These are phyloP conservation scores for Hordeum marinum DNA, from an alignment of 176 grass and related monocot species.

Conservation along the genomic window DNA sequence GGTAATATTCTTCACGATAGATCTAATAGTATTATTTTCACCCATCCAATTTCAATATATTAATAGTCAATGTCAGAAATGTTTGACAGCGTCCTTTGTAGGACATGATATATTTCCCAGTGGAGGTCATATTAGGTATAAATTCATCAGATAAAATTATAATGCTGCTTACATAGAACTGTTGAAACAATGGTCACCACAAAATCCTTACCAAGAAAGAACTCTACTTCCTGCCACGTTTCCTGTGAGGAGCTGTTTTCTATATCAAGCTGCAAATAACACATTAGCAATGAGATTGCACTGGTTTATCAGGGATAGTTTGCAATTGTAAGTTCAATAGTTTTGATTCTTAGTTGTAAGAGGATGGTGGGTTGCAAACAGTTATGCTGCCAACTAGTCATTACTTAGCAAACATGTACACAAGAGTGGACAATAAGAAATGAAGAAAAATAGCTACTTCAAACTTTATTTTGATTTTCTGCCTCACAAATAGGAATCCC, in stretches of 20 bases:
- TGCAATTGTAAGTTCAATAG: background rate
- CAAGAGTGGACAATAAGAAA: background rate
- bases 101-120: background rate
- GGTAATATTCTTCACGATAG: background rate
- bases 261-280: constrained; percentile 86
- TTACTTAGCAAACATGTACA: background rate
- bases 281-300: background rate
- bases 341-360: constrained; percentile 30
- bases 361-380: background rate
- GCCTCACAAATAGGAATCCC: background rate
- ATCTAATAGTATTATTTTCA: background rate
- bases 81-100: background rate
- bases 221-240: constrained; percentile 90
- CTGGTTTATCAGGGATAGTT: background rate
- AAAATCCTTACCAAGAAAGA: constrained; percentile 78
- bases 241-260: constrained; percentile 84
- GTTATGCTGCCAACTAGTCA: background rate
- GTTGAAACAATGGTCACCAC: constrained; percentile 4
- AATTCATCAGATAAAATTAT: constrained; percentile 15
- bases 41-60: background rate
- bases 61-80: background rate
- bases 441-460: background rate
- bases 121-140: background rate
- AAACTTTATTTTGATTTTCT: background rate
- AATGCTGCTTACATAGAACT: background rate